These are phyloP conservation scores for Ascochyta fabae DNA, from an alignment of 2,329 filamentous ascomycete species.

Conservation along the genomic window DNA sequence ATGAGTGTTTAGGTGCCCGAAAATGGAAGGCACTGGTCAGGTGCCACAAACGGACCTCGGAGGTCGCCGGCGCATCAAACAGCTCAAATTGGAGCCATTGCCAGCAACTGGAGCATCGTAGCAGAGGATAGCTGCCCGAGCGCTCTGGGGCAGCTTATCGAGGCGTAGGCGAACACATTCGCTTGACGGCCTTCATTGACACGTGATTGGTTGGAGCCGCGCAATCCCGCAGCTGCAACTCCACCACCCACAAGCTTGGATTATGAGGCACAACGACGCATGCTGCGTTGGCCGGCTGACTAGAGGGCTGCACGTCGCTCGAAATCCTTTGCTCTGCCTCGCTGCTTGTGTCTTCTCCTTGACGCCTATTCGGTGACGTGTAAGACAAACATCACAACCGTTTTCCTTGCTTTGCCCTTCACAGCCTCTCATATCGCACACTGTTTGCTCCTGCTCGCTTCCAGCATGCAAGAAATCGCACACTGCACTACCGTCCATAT, in stretches of 20 bases:
- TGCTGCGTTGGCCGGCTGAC: conserved; percentile 14
- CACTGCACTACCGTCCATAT: conserved; percentile 37
- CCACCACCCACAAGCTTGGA: conserved; percentile 20
- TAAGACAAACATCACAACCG: conserved; percentile 27
- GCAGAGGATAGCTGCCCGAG: neutral
- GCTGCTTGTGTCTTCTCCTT: conserved; percentile 8
- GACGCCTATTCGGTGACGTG: conserved; percentile 16
- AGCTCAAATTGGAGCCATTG: conserved; percentile 7
- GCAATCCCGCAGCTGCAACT: conserved; percentile 15
- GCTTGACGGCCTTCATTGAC: conserved; percentile 16
- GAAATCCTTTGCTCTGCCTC: conserved; percentile 13
- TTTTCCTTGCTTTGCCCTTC: conserved; percentile 34
- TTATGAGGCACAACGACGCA: conserved; percentile 15
- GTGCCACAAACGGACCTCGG: conserved; percentile 15
- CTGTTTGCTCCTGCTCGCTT: conserved; percentile 38
- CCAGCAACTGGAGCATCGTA: conserved; percentile 1
- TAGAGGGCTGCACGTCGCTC: conserved; percentile 19
- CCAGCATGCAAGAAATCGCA: conserved; percentile 48
- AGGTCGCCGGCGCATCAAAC: conserved; percentile 14
- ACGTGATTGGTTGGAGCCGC: conserved; percentile 12
- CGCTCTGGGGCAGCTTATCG: conserved; percentile 14
- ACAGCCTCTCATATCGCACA: conserved; percentile 43
- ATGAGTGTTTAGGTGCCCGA: conserved; percentile 10
- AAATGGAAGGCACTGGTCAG: conserved; percentile 17
- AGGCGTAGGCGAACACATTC: conserved; percentile 17